phyloP scores from a whole-genome alignment of 2,329 filamentous ascomycete species.

The Chlorencoelia australis region DNA sequence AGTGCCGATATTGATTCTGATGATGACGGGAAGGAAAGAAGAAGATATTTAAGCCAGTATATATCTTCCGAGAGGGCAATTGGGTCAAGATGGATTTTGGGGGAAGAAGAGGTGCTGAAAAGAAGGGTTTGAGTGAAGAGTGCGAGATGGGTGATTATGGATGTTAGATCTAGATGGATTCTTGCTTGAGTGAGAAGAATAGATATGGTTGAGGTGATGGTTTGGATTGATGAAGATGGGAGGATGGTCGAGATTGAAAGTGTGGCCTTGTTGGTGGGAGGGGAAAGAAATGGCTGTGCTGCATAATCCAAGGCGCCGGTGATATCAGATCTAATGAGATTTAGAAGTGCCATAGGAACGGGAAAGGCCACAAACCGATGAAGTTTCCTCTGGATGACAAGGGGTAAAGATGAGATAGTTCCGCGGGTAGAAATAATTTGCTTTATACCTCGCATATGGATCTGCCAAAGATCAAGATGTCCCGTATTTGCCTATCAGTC shows the following conservation, averaged over 20 bases:
- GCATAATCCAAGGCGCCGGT: slow-evolving; percentile 19
- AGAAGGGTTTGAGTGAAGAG: slow-evolving; percentile 13
- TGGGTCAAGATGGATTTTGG: slow-evolving; percentile 8
- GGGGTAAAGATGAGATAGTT: slow-evolving; percentile 3
- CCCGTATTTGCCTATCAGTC: slow-evolving; percentile 15
- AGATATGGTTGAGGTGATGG: background rate
- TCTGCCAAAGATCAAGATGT: slow-evolving; percentile 12
- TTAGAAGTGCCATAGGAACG: background rate
- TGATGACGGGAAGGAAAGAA: slow-evolving; percentile 11
- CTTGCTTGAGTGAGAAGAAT: background rate
- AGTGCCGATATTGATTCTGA: slow-evolving; percentile 2
- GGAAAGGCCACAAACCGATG: slow-evolving; percentile 8
- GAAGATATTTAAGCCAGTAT: slow-evolving; percentile 14
- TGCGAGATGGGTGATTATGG: slow-evolving; percentile 9
- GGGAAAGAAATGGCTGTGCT: slow-evolving; percentile 11
- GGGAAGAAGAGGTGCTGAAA: slow-evolving; percentile 1
- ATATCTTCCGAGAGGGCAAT: slow-evolving; percentile 12
- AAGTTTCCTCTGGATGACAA: slow-evolving; percentile 14
- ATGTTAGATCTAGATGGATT: slow-evolving; percentile 7
- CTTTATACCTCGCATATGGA: slow-evolving; percentile 19
- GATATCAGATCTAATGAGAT: slow-evolving; percentile 15
- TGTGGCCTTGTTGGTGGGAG: background rate
- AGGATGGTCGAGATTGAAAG: slow-evolving; percentile 11
- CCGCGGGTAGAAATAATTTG: slow-evolving; percentile 11
- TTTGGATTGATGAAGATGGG: background rate